A percentile compares a stretch with the other conserved stretches of the same genome.
Conservation (phyloP, 345 rosid species). For the Arabis hirsuta region DNA sequence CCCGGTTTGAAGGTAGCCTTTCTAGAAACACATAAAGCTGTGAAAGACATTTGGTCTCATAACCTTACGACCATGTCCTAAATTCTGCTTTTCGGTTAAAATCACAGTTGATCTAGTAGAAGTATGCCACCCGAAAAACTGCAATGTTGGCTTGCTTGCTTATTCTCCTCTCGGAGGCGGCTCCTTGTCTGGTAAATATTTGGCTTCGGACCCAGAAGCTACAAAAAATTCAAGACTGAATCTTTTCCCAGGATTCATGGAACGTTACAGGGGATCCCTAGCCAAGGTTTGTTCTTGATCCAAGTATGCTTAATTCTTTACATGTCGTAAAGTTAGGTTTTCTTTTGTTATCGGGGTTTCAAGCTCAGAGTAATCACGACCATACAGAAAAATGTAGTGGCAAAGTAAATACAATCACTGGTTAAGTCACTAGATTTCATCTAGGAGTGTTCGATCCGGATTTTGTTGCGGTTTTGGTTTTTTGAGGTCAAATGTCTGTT, state of each 20-base stretch:
- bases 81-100: constrained; percentile 2
- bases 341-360: too few relatives aligned
- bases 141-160: constrained; percentile 79
- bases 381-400: too few relatives aligned
- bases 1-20: constrained; percentile 62
- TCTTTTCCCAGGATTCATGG: constrained; percentile 90
- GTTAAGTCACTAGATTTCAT: too few relatives aligned
- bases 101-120: constrained; percentile 86
- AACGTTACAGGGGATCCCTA: constrained; percentile 70
- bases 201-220: constrained; percentile 60
- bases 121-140: constrained; percentile 86
- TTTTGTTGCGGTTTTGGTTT: neutral
- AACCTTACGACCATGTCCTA: constrained; percentile 4
- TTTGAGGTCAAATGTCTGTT: neutral
- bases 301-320: constrained; percentile 5
- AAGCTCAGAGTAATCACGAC: too few relatives aligned
- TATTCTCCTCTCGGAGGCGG: constrained; percentile 91
- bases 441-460: too few relatives aligned
- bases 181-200: constrained; percentile 73
- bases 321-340: too few relatives aligned
- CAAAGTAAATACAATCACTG: too few relatives aligned
- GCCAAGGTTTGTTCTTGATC: constrained; percentile 58
- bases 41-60: neutral
- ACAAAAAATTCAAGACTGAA: constrained; percentile 77
- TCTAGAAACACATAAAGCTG: neutral